Evolutionary conservation across 371 early-diverging fungal species (phyloP).

Genomic region (Syncephalastrum racemosum): DNA sequence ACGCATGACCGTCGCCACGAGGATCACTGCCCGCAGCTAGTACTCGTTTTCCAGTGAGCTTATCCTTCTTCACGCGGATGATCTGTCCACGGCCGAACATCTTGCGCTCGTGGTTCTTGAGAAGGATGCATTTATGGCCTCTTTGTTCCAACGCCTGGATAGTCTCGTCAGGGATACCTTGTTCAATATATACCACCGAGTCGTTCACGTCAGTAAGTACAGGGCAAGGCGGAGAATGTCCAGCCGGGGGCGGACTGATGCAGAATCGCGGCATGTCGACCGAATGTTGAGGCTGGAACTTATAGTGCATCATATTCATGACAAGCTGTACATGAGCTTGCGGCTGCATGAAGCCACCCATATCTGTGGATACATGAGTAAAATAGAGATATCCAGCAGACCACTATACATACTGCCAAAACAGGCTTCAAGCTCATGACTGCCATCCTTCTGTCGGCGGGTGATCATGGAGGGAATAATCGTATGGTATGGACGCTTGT

Average conservation of each 20-base stretch:
- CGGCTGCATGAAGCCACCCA: conserved; percentile 74
- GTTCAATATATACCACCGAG: conserved; percentile 62
- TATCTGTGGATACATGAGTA: conserved; percentile 20
- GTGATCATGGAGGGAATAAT: conserved; percentile 78
- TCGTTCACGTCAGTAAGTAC: conserved; percentile 31
- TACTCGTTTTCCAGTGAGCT: conserved; percentile 44
- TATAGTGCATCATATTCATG: conserved; percentile 62
- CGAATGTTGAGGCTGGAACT: conserved; percentile 65
- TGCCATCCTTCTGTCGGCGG: conserved; percentile 23
- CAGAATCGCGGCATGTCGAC: conserved; percentile 76
- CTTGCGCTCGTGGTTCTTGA: conserved; percentile 37
- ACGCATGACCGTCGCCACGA: conserved; percentile 67
- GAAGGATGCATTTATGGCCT: conserved; percentile 59
- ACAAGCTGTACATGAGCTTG: conserved; percentile 86
- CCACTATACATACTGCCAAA: conserved; percentile 43
- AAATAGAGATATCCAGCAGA: background rate
- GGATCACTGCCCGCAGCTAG: conserved; percentile 70
- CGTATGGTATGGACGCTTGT: conserved; percentile 87
- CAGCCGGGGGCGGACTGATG: conserved; percentile 38
- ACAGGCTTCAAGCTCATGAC: conserved; percentile 47
- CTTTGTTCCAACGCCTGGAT: conserved; percentile 44
- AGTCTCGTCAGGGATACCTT: conserved; percentile 49
- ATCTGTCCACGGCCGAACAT: conserved; percentile 82
- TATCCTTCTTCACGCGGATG: conserved; percentile 37
- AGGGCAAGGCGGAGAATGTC: conserved; percentile 23